These are phyloP conservation scores for Arxiozyma slooffiae DNA, from an alignment of 1,139 yeast genomes.

Conservation along the genomic window DNA sequence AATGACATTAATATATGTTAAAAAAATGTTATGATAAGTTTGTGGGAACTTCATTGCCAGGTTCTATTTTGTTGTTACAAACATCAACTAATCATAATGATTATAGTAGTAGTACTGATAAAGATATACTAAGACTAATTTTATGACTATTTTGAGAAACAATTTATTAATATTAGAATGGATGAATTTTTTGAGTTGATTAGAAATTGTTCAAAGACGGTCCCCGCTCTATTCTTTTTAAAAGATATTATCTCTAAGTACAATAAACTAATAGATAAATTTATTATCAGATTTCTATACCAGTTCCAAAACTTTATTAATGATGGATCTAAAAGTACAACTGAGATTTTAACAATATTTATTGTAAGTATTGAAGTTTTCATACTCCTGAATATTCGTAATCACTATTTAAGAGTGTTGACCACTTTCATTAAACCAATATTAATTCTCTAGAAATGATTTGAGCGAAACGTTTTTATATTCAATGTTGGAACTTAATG, in stretches of 20 bases:
- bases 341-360: slow-evolving; percentile 60
- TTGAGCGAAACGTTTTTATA: slow-evolving; percentile 59
- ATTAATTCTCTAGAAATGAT: slow-evolving; percentile 63
- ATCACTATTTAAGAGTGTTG: slow-evolving; percentile 36
- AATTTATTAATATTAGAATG: slow-evolving; percentile 38
- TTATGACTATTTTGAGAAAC: slow-evolving; percentile 21
- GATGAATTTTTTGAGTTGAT: slow-evolving; percentile 55
- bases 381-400: slow-evolving; percentile 73
- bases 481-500: slow-evolving; percentile 50
- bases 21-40: slow-evolving; percentile 27
- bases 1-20: slow-evolving; percentile 31
- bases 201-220: slow-evolving; percentile 47
- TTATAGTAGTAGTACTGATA: neutral
- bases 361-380: slow-evolving; percentile 67
- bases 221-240: slow-evolving; percentile 55
- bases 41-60: slow-evolving; percentile 21
- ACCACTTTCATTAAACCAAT: slow-evolving; percentile 27
- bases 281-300: slow-evolving; percentile 41
- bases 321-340: slow-evolving; percentile 77
- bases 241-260: slow-evolving; percentile 35
- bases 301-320: slow-evolving; percentile 41
- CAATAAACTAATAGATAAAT: slow-evolving; percentile 20
- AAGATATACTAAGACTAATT: slow-evolving; percentile 28
- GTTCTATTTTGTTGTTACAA: slow-evolving; percentile 16
- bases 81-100: slow-evolving; percentile 23